Conservation (phyloP, 768 basidiomycete genomes). For the Gloeostereum incarnatum region DNA sequence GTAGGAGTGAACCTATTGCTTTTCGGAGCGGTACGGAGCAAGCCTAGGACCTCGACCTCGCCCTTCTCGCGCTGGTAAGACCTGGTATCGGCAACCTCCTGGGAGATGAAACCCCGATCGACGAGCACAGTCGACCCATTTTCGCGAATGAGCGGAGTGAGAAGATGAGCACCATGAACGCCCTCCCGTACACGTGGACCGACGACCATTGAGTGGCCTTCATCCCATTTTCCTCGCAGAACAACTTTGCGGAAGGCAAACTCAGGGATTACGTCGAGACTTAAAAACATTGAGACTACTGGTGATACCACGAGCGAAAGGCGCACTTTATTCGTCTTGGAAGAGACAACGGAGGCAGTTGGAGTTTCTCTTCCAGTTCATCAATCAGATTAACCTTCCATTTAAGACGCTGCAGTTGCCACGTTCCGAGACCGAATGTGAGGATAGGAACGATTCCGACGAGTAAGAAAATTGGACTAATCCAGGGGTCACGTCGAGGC, state of each 20-base stretch:
- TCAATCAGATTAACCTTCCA: conserved; percentile 96
- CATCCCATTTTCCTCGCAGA: conserved; percentile 72
- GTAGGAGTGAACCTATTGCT: conserved; percentile 83
- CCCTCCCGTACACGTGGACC: conserved; percentile 86
- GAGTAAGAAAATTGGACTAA: conserved; percentile 63
- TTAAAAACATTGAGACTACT: conserved; percentile 38
- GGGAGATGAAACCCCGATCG: conserved; percentile 86
- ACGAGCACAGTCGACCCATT: conserved; percentile 83
- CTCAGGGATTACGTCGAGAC: conserved; percentile 71
- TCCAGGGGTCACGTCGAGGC: conserved; percentile 47
- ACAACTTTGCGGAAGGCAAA: conserved; percentile 84
- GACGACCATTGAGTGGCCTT: conserved; percentile 68
- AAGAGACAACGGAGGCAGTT: conserved; percentile 65
- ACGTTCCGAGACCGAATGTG: conserved; percentile 82
- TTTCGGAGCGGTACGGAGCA: conserved; percentile 72
- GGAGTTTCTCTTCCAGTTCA: conserved; percentile 85
- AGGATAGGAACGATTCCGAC: conserved; percentile 85
- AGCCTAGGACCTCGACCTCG: conserved; percentile 72
- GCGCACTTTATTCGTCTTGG: conserved; percentile 84
- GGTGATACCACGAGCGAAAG: conserved; percentile 13
- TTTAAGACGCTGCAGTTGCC: conserved; percentile 88
- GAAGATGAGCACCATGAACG: conserved; percentile 77
- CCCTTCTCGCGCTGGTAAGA: conserved; percentile 29
- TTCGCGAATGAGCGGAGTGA: conserved; percentile 77
- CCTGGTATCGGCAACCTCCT: conserved; percentile 24